Evolutionary conservation across 2,329 filamentous ascomycete genomes (phyloP), one percentile per base, ranked within the genome.

Genomic region (Penicillium sp.): DNA sequence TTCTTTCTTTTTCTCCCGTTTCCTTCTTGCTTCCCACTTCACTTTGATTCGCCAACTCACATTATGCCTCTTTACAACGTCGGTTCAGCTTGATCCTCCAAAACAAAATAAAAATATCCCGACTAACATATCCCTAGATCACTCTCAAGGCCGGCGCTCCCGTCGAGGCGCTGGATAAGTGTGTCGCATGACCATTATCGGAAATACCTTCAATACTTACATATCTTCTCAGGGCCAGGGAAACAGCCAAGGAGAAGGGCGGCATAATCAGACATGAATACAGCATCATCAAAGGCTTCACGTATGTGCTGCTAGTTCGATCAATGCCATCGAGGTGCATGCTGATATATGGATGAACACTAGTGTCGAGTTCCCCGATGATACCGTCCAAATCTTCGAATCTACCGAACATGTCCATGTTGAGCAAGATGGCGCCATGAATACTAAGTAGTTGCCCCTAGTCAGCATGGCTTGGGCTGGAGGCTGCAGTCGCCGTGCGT

Each of bases 221-320:
- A 18, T 37, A 12, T 16, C 27, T 45, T 15, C 34, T 27, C 66
- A 91, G 89, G 50, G 88, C 89, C 58, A 96, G 96, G 85, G 78
- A 92, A 72, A 78, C 86, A 56, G 89, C 86, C 65, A 77, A 72
- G 57, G 82, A 87, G 40, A 85, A 93, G 71, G 93, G 93, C 69
- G 93, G 91, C 71, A 85, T 84, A 74, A 94, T 97, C 77, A 84
- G 78, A 52, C 86, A 94, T 65, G 89, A 94, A 73, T 96, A 90
- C 80, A 87, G 78, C 58, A 77, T 96, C 66, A 91, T 96, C 82
- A 95, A 93, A 79, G 92, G 88, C 55, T 97, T 97, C 79, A 87
- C 89, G 93, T 97, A 85, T 65, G 89, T 80, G 45, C 34, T 27
- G 55, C 34, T 16, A 5, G 16, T 35, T 23, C 4, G 8, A n/a